These are phyloP conservation scores for Haematococcus sp. DNA, from an alignment of 139 green algal genomes.

Conservation along the genomic window DNA sequence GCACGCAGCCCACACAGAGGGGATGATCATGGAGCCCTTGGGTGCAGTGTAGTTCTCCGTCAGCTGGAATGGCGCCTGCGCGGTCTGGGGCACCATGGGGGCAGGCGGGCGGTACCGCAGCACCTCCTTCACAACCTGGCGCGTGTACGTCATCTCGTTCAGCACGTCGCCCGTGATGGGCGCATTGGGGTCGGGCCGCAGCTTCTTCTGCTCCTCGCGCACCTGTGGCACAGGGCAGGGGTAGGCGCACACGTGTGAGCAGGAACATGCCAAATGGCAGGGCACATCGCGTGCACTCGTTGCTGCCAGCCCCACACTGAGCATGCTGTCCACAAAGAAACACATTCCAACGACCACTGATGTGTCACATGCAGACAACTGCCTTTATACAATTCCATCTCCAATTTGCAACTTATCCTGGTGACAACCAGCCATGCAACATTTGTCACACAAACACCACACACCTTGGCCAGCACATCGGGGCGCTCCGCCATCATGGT, in stretches of 20 bases:
- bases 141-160: slow-evolving; percentile 75
- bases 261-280: neutral
- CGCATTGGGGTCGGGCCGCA: slow-evolving; percentile 52
- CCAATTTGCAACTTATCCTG: no score
- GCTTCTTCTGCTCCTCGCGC: slow-evolving; percentile 56
- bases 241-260: neutral
- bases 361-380: no score
- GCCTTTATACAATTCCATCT: no score
- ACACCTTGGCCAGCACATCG: slow-evolving; percentile 67
- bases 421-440: no score
- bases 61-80: slow-evolving; percentile 67
- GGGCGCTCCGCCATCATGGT: slow-evolving; percentile 80
- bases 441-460: neutral
- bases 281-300: neutral
- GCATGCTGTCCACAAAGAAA: neutral
- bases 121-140: slow-evolving; percentile 65
- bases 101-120: slow-evolving; percentile 71
- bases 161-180: slow-evolving; percentile 69
- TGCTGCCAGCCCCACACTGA: neutral
- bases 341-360: neutral
- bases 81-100: slow-evolving; percentile 80
- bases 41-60: slow-evolving; percentile 68
- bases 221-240: slow-evolving; percentile 30
- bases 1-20: slow-evolving; percentile 60
- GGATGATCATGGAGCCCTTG: slow-evolving; percentile 77